Base-by-base conservation (phyloP, 2,329 filamentous ascomycete genomes). In the Paecilomyces niveus region DNA sequence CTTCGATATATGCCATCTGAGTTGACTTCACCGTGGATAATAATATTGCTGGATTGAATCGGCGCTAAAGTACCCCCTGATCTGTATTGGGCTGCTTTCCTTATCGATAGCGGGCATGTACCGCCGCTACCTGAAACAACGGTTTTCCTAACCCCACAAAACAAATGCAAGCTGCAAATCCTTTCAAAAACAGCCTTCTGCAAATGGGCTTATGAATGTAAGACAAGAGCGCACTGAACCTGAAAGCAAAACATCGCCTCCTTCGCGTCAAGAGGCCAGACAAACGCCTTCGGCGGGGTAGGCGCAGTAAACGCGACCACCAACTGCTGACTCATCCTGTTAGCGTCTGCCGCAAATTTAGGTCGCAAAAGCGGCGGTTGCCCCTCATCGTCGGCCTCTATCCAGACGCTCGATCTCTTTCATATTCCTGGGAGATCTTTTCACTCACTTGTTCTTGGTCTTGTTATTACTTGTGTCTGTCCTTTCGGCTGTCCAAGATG, bases 401-500 rank as follows among this genome's bases (percentile, higher is more conserved):
- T 21, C 56, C 49, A 50, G 52, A 45, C 24, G 21, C 55, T 53
- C 57, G 51, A 26, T 45, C 50, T 54, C 29, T 55, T 13, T 32
- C n/a, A 13, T 33, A 21, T n/a, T 7, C 15, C 39, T 18, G 39
- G 39, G 22, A 18, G 32, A n/a, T 45, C 13, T 2, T 29, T 59
- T 9, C 21, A 2, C 50, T 60, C 45, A 39, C 18, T 55, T 15
- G 49, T n/a, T 13, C 53, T 26, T 21, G 9, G 22, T 58, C 64
- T 65, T 62, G 60, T 63, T 63, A 57, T 55, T 59, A 45, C 64
- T 61, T 68, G 55, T 59, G 62, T 65, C 58, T 61, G 57, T 63
- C 62, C 52, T 64, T 61, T 62, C 62, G 56, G 45, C 54, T 54
- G n/a, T 61, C 58, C 71, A 82, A 58, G 70, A 96, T 96, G 92